Evolutionary conservation across 2,329 filamentous ascomycete genomes (phyloP), one percentile per base, ranked within the genome.

Genomic region (Hymenoscyphus fructigenus): DNA sequence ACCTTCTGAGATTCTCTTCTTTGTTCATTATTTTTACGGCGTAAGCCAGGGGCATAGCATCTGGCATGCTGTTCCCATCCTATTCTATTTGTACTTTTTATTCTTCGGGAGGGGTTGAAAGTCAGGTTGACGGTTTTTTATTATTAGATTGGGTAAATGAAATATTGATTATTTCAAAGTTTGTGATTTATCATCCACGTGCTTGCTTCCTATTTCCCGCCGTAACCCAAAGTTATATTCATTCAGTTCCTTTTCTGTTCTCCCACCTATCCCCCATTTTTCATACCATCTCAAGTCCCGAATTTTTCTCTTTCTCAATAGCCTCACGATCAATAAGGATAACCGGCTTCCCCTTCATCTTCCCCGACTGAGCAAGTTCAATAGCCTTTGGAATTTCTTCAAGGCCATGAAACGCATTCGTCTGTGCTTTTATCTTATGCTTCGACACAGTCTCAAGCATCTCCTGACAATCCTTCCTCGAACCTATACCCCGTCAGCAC

Each of bases 281-380:
- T 65, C 28, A 71, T 3, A 73, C 28, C 68, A 72, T 71, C 50
- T 69, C 64, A 15, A 70, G 17, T 12, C 66, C 65, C 5, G 63
- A 69, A 28, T 65, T 68, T 58, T 67, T 72, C 57, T 73, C 66
- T 7, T 70, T 69, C 29, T 68, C 64, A 58, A 74, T 69, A 0
- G 71, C 73, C 62, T 79, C 76, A 26, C 76, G 69, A 67, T 85
- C 83, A 14, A 86, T 79, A 12, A 86, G 70, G 34, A 86, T 79
- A 26, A 84, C 79, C 0, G 76, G 84, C 72, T 88, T 86, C 0
- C 85, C 83, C 67, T 81, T 78, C 70, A 86, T 79, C 75, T 82
- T 82, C 0, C 84, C 84, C 7, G 79, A 79, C 60, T 83, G 77
- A 1, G 84, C 81, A 62, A 83, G 70, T 36, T 82, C 77, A 3